Evolutionary conservation across 371 early-diverging fungal species (phyloP).

Genomic region (Mucor velutinosus): DNA sequence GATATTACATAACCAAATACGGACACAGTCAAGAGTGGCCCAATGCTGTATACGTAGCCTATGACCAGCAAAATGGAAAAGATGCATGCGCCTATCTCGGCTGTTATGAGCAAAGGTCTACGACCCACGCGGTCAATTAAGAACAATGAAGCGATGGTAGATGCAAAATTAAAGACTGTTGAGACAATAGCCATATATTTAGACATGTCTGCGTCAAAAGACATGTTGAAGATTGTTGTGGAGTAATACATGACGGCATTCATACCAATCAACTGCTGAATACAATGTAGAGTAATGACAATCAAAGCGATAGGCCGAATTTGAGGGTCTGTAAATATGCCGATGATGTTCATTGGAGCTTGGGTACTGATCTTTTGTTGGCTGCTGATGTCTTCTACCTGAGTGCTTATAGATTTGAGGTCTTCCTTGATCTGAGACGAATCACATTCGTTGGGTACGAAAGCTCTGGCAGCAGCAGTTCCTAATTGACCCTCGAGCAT

Average conservation of each 20-base stretch:
- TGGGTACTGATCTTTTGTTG: neutral
- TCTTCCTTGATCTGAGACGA: neutral
- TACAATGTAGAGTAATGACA: constrained; percentile 43
- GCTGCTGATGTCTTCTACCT: neutral
- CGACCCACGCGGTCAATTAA: constrained; percentile 37
- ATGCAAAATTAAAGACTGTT: constrained; percentile 63
- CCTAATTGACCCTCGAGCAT: constrained; percentile 17
- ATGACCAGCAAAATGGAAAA: constrained; percentile 60
- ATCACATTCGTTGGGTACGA: constrained; percentile 69
- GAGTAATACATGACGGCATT: constrained; percentile 83
- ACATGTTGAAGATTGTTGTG: constrained; percentile 58
- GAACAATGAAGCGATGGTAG: constrained; percentile 50
- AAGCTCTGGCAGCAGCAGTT: constrained; percentile 24
- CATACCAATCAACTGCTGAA: constrained; percentile 87
- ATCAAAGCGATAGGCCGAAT: constrained; percentile 57
- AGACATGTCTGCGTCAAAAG: constrained; percentile 43
- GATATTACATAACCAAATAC: constrained; percentile 73
- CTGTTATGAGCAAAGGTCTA: constrained; percentile 59
- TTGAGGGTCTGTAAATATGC: constrained; percentile 42
- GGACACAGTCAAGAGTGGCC: constrained; percentile 58
- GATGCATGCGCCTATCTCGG: constrained; percentile 55
- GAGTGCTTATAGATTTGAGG: neutral
- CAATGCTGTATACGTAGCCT: constrained; percentile 47
- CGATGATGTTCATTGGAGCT: constrained; percentile 18
- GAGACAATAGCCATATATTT: constrained; percentile 58